Conservation (phyloP, 2,329 filamentous ascomycete species). For the Phoma herbarum region DNA sequence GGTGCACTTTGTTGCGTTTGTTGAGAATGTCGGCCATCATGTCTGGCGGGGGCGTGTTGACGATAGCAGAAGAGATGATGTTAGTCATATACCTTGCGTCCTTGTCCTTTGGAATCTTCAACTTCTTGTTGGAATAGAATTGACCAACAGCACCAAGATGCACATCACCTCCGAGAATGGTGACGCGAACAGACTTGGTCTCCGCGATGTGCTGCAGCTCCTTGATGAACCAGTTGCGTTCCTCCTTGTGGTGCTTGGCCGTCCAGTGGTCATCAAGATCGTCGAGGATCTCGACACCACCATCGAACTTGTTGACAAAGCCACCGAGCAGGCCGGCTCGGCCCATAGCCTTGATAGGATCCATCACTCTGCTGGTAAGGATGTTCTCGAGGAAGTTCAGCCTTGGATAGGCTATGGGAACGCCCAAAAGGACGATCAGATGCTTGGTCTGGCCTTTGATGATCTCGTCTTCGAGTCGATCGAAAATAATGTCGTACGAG, state of each 20-base stretch:
- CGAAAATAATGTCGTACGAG: constrained; percentile 87
- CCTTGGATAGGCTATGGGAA: constrained; percentile 63
- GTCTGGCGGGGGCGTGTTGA: constrained; percentile 87
- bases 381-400: constrained; percentile 70
- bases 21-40: constrained; percentile 91
- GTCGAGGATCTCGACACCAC: constrained; percentile 88
- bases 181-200: constrained; percentile 90
- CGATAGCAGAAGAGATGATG: constrained; percentile 91
- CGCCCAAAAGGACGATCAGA: constrained; percentile 83
- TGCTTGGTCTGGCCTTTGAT: constrained; percentile 87
- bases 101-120: constrained; percentile 77
- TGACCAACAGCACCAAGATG: constrained; percentile 92
- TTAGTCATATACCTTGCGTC: constrained; percentile 98
- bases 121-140: constrained; percentile 90
- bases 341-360: constrained; percentile 87
- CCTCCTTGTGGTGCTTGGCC: constrained; percentile 89
- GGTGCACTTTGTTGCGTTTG: constrained; percentile 82
- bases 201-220: constrained; percentile 93
- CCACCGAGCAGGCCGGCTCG: constrained; percentile 80
- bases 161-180: constrained; percentile 92
- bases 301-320: constrained; percentile 88
- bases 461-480: constrained; percentile 82
- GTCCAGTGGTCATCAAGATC: constrained; percentile 98
- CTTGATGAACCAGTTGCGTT: constrained; percentile 85
- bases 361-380: constrained; percentile 84